Base-by-base conservation (phyloP, 108 stramenopile species). In the Bacterosira constricta region DNA sequence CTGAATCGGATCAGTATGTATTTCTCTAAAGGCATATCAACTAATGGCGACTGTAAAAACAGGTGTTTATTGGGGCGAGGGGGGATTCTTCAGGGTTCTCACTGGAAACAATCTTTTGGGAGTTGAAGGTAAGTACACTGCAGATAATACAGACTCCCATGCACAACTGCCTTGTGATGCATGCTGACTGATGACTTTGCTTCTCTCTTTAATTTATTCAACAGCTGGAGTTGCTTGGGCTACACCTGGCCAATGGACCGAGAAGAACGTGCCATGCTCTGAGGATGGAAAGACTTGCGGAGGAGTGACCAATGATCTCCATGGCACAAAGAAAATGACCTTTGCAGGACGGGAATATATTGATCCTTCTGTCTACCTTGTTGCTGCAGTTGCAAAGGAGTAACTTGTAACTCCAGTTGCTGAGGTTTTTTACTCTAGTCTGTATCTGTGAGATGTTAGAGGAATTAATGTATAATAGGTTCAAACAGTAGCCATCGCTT, bases 71-170 rank as follows among this genome's bases (percentile, higher is more conserved):
- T 90, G 85, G 84, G 89, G 79, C 17, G 86, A 87, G 71, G 60
- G 69, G 57, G 79, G 80, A 23, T 96, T 83, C 55, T 76, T 87
- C 69, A 77, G 83, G 17, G 59, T 96, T 51, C 74, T 81, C 45
- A 62, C 86, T 60, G 95, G 92, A 6, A 63, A 84, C 39, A 86
- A 93, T 66, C 35, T 86, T 20, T 59, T 96, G 72, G 90, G 88
- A 1, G 87, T 96, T 54, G 92, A 94, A 72, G 41, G 37, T 52
- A 13, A 52, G 12, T n/a, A n/a, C n/a, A n/a, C n/a, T n/a, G n/a
- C n/a, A n/a, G n/a, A n/a, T n/a, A n/a, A n/a, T n/a, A n/a, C n/a
- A n/a, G n/a, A n/a, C n/a, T n/a, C n/a, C n/a, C n/a, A 6, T 11
- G 41, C 2, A 42, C 41, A n/a, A 2, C 12, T 42, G 2, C 15